Evolutionary conservation across 78 protist genomes (phyloP).

Genomic region (Chrysochromulina parva): DNA sequence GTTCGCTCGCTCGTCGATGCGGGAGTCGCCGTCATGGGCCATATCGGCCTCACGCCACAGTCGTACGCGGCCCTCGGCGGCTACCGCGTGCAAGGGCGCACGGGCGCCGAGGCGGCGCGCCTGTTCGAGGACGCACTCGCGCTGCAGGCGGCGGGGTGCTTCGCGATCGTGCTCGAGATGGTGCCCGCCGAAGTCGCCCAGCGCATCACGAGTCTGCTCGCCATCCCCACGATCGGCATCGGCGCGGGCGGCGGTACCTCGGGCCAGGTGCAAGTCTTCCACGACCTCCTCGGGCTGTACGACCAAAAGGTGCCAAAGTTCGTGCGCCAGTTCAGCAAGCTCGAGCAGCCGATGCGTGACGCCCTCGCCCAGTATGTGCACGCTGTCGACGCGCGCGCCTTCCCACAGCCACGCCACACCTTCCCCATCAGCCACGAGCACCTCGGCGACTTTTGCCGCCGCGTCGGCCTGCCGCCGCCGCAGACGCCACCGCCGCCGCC

Average conservation of each 20-base stretch:
- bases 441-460: too few species aligned
- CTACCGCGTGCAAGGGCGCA: slow-evolving; percentile 76
- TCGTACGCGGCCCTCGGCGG: slow-evolving; percentile 80
- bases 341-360: neutral
- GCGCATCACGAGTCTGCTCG: slow-evolving; percentile 60
- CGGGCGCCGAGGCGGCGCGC: slow-evolving; percentile 28
- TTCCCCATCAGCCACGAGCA: slow-evolving; percentile 38
- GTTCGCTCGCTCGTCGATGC: slow-evolving; percentile 66
- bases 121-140: slow-evolving; percentile 86
- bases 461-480: too few species aligned
- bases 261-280: slow-evolving; percentile 91
- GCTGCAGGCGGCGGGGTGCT: slow-evolving; percentile 89
- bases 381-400: slow-evolving; percentile 50
- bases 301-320: slow-evolving; percentile 76
- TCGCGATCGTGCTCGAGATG: slow-evolving; percentile 80
- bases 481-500: too few species aligned
- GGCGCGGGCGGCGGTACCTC: slow-evolving; percentile 86
- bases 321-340: slow-evolving; percentile 67
- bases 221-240: slow-evolving; percentile 91
- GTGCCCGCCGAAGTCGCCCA: slow-evolving; percentile 79
- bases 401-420: slow-evolving; percentile 55
- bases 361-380: slow-evolving; percentile 20
- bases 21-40: slow-evolving; percentile 91
- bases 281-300: slow-evolving; percentile 84
- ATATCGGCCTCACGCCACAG: slow-evolving; percentile 93